Evolutionary conservation across 164 flowering plant genomes (phyloP).

Genomic region (Houttuynia cordata): DNA sequence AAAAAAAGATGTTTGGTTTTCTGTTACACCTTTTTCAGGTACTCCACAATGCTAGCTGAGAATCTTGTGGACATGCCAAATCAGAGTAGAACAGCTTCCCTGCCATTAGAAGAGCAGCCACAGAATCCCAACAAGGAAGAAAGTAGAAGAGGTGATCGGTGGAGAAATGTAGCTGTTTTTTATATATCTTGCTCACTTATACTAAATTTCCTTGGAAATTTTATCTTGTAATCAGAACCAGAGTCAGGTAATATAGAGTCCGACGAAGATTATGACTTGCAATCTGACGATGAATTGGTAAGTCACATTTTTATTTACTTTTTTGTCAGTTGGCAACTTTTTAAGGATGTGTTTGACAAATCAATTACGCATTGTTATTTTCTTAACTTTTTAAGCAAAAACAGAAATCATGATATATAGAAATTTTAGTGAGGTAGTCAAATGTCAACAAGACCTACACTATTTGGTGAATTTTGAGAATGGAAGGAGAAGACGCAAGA

Average conservation of each 20-base stretch:
- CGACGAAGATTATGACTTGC: constrained; percentile 57
- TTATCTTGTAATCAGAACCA: constrained; percentile 23
- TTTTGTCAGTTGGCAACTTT: too few relatives aligned
- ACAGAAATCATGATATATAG: too few relatives aligned
- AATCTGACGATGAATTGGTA: constrained; percentile 61
- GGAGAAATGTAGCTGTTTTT: neutral
- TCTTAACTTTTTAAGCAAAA: too few relatives aligned
- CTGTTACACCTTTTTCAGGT: constrained; percentile 35
- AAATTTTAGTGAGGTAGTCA: too few relatives aligned
- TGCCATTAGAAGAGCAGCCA: constrained; percentile 15
- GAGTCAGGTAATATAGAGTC: constrained; percentile 29
- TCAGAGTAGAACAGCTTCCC: constrained; percentile 18
- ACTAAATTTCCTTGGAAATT: constrained; percentile 2
- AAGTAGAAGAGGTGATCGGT: constrained; percentile 7
- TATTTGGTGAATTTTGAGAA: too few relatives aligned
- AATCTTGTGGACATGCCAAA: constrained; percentile 58
- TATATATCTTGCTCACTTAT: neutral
- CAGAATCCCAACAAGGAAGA: constrained; percentile 17
- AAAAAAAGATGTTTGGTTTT: neutral
- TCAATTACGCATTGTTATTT: too few relatives aligned
- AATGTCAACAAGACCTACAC: too few relatives aligned
- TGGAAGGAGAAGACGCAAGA: too few relatives aligned
- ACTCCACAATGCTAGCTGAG: constrained; percentile 98
- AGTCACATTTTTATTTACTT: constrained; percentile 11
- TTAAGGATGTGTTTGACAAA: too few relatives aligned